A percentile compares a stretch with the other conserved stretches of the same genome.
phyloP scores from a whole-genome alignment of 2,329 filamentous ascomycete species.

The Cytospora mali region DNA sequence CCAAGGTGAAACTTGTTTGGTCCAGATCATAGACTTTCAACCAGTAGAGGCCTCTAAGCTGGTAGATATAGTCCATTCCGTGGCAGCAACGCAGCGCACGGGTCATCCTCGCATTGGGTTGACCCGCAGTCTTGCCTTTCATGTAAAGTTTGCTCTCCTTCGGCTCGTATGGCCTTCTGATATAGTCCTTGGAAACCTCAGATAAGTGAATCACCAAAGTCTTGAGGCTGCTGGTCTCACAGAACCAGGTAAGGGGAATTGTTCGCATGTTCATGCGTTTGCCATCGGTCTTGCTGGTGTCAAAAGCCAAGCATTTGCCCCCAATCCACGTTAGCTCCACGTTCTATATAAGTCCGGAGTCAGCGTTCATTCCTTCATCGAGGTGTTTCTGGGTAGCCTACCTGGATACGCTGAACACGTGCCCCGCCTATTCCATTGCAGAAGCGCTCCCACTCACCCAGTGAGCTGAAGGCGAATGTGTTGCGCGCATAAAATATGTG shows the following conservation, averaged over 20 bases:
- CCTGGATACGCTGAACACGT: constrained; percentile 2
- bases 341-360: not conserved
- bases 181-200: not conserved
- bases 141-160: not conserved
- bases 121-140: not conserved
- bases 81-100: not conserved
- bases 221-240: not conserved
- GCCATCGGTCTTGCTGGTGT: not conserved
- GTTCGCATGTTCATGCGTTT: not conserved
- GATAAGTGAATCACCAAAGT: constrained; percentile 7
- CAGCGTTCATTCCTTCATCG: not conserved
- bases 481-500: constrained; percentile 18
- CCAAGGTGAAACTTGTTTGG: not conserved
- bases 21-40: not conserved
- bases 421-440: not conserved
- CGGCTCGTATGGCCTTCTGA: not conserved
- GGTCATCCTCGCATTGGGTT: constrained; percentile 13
- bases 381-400: not conserved
- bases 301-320: not conserved
- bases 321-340: constrained; percentile 16
- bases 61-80: constrained; percentile 13
- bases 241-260: not conserved
- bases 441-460: constrained; percentile 17
- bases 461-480: constrained; percentile 14
- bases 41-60: not conserved